A percentile compares a stretch with the other conserved stretches of the same genome.
Conservation (phyloP, 1,284 basidiomycete genomes). For the Apiotrichum akiyoshidainum region DNA sequence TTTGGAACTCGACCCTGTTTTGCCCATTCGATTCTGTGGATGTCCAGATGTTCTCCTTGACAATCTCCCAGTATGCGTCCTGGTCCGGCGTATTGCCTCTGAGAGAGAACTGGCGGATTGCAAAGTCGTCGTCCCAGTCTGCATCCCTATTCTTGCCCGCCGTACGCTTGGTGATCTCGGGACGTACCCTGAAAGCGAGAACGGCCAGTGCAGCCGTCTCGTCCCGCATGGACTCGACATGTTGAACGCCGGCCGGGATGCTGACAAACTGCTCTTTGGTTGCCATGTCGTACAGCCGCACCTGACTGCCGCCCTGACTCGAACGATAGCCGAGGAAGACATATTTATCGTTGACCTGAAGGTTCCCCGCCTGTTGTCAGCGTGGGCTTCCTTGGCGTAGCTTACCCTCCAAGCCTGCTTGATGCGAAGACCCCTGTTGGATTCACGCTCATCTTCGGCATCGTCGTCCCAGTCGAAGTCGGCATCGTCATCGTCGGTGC, state of each 20-base stretch:
- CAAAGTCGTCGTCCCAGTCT: neutral
- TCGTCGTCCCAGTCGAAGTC: neutral
- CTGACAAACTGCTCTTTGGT: neutral
- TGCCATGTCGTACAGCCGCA: neutral
- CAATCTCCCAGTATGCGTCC: neutral
- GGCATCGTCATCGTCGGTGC: neutral
- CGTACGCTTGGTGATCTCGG: neutral
- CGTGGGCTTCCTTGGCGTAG: too few species aligned
- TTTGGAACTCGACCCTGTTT: too few species aligned
- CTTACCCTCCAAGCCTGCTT: neutral
- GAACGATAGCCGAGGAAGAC: neutral
- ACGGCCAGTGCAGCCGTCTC: neutral
- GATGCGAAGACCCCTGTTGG: neutral
- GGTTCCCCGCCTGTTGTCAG: neutral
- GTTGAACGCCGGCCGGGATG: neutral
- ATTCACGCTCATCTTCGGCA: too few species aligned
- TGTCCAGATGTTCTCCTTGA: neutral
- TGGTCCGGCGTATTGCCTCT: neutral
- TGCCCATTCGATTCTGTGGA: too few species aligned
- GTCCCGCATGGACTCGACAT: neutral
- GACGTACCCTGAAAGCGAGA: neutral
- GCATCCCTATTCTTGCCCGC: neutral
- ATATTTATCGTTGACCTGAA: neutral
- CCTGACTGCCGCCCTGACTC: neutral
- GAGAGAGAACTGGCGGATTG: neutral